A percentile compares a stretch with the other conserved stretches of the same genome.
These are phyloP conservation scores for Pichia sp. DNA, from an alignment of 1,139 yeast species.

Conservation along the genomic window DNA sequence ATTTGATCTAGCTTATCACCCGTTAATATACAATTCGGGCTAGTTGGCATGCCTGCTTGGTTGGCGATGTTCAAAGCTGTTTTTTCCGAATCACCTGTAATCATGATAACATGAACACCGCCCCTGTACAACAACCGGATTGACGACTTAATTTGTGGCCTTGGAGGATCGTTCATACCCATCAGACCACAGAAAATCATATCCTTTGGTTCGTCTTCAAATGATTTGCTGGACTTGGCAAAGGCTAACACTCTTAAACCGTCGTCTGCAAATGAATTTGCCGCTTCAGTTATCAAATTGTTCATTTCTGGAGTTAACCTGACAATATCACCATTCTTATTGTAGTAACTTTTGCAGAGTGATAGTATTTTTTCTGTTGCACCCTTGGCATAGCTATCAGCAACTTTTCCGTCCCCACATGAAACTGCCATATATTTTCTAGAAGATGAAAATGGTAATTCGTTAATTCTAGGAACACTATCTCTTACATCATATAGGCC, in stretches of 20 bases:
- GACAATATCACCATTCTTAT: conserved; percentile 50
- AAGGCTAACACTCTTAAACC: conserved; percentile 86
- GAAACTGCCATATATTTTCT: conserved; percentile 89
- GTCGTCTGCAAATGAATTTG: conserved; percentile 65
- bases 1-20: conserved; percentile 78
- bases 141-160: conserved; percentile 73
- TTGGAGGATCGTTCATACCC: conserved; percentile 97
- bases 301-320: conserved; percentile 51
- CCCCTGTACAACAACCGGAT: conserved; percentile 75
- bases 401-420: conserved; percentile 45
- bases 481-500: conserved; percentile 68
- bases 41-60: conserved; percentile 87
- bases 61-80: conserved; percentile 90
- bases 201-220: conserved; percentile 46
- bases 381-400: conserved; percentile 76
- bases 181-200: conserved; percentile 76
- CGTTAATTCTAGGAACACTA: conserved; percentile 55
- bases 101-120: conserved; percentile 95
- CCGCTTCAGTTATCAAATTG: conserved; percentile 46
- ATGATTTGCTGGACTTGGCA: conserved; percentile 49
- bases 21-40: conserved; percentile 62
- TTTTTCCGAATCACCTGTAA: conserved; percentile 91
- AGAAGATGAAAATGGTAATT: conserved; percentile 78
- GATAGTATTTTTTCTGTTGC: conserved; percentile 75
- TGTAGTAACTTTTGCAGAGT: conserved; percentile 56